Conservation (phyloP, 257 asterid genomes). For the Primulina huaijiensis region DNA sequence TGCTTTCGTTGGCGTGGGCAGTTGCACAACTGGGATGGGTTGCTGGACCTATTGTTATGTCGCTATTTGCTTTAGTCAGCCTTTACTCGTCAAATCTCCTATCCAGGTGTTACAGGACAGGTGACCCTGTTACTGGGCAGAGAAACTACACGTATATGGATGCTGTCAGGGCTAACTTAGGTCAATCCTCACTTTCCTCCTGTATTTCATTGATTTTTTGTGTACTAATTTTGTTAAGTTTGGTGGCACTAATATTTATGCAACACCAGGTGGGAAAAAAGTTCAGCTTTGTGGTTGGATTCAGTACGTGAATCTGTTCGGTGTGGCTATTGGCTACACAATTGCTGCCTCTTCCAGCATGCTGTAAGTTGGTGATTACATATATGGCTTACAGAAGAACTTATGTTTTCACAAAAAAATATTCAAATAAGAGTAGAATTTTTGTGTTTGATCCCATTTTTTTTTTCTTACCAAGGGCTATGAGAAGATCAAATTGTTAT, state of each 20-base stretch:
- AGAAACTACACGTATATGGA: slow-evolving; percentile 49
- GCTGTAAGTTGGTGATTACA: slow-evolving; percentile 34
- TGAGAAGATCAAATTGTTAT: slow-evolving; percentile 45
- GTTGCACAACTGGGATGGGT: slow-evolving; percentile 46
- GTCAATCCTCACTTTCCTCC: slow-evolving; percentile 11
- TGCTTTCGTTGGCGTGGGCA: slow-evolving; percentile 46
- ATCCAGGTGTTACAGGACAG: slow-evolving; percentile 40
- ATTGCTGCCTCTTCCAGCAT: slow-evolving; percentile 55
- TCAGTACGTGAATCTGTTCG: slow-evolving; percentile 45
- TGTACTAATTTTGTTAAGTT: background rate
- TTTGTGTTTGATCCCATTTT: background rate
- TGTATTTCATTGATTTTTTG: background rate
- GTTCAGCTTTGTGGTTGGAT: slow-evolving; percentile 35
- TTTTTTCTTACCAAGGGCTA: slow-evolving; percentile 35
- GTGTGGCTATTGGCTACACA: slow-evolving; percentile 60
- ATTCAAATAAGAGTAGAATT: no score
- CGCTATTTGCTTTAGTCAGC: slow-evolving; percentile 33
- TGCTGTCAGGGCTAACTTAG: slow-evolving; percentile 42
- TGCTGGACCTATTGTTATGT: slow-evolving; percentile 40
- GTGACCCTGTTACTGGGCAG: slow-evolving; percentile 35
- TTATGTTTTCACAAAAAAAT: no score
- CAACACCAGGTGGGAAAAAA: slow-evolving; percentile 34
- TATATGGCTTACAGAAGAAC: no score
- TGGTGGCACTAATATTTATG: background rate
- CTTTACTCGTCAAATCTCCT: slow-evolving; percentile 39